phyloP scores from a whole-genome alignment of 2,329 filamentous ascomycete species.

The Sarocladium strictum region DNA sequence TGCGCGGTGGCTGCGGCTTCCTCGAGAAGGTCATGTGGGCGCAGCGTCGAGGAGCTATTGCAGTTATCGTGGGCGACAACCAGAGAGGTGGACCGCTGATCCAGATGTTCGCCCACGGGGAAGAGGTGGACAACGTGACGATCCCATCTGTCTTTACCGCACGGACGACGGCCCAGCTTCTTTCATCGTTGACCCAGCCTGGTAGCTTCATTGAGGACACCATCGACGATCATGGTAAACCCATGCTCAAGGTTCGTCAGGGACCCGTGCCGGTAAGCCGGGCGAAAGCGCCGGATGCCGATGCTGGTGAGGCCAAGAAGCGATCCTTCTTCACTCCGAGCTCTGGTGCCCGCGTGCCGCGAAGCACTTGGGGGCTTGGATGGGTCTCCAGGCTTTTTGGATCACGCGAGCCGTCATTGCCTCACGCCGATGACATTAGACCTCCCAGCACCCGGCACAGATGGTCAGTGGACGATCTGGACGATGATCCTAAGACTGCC shows the following conservation, averaged over 20 bases:
- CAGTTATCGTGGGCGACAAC: conserved; percentile 90
- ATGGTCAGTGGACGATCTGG: conserved; percentile 67
- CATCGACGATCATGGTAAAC: conserved; percentile 54
- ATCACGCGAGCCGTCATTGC: conserved; percentile 19
- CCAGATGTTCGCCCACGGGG: conserved; percentile 97
- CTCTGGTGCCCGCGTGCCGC: conserved; percentile 7
- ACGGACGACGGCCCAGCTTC: conserved; percentile 84
- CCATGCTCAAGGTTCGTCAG: conserved; percentile 46
- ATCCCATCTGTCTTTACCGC: conserved; percentile 95
- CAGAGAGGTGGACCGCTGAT: conserved; percentile 82
- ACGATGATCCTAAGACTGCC: conserved; percentile 43
- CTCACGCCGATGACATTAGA: conserved; percentile 47
- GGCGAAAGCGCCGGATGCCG: neutral
- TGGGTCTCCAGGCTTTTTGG: conserved; percentile 16
- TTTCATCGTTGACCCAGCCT: conserved; percentile 78
- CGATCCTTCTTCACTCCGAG: conserved; percentile 3
- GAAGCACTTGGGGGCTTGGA: conserved; percentile 11
- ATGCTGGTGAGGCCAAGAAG: conserved; percentile 16
- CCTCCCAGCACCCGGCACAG: conserved; percentile 67
- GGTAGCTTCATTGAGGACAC: conserved; percentile 57
- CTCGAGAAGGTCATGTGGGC: conserved; percentile 97
- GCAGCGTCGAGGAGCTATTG: conserved; percentile 81
- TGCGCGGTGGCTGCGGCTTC: conserved; percentile 91
- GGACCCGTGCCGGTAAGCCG: conserved; percentile 21
- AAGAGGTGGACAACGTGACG: conserved; percentile 82